Percentiles rank a stretch among this genome's conserved stretches.
phyloP scores from a whole-genome alignment of 345 rosid genomes.

The Angophora floribunda region DNA sequence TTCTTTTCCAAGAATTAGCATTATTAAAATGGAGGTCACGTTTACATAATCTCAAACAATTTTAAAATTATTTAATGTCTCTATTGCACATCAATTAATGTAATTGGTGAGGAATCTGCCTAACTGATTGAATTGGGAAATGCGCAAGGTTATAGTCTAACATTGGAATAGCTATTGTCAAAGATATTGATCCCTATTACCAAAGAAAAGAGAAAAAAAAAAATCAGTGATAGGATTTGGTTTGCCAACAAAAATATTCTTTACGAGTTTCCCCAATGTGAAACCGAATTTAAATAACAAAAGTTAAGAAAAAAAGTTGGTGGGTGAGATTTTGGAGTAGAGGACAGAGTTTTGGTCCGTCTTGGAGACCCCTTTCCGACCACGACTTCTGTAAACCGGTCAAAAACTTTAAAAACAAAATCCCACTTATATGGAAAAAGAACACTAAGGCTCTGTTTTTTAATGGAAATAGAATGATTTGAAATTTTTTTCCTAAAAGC shows the following conservation, averaged over 20 bases:
- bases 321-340: background rate
- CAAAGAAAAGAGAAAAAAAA: too few relatives aligned
- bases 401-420: background rate
- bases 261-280: background rate
- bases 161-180: too few relatives aligned
- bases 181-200: too few relatives aligned
- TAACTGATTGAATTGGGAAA: too few relatives aligned
- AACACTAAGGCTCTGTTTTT: too few relatives aligned
- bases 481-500: too few relatives aligned
- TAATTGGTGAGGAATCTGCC: too few relatives aligned
- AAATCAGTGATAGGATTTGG: background rate
- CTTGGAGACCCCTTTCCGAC: background rate
- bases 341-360: background rate
- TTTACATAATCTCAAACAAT: background rate
- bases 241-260: background rate
- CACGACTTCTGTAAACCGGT: background rate
- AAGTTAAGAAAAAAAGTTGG: background rate
- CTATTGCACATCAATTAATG: too few relatives aligned
- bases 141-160: too few relatives aligned
- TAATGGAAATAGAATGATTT: too few relatives aligned
- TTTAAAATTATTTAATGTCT: too few relatives aligned
- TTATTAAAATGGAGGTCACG: background rate
- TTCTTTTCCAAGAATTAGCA: background rate
- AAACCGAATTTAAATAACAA: background rate
- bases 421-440: background rate